phyloP scores from a whole-genome alignment of 164 flowering plant species.

The Hamamelis virginiana region DNA sequence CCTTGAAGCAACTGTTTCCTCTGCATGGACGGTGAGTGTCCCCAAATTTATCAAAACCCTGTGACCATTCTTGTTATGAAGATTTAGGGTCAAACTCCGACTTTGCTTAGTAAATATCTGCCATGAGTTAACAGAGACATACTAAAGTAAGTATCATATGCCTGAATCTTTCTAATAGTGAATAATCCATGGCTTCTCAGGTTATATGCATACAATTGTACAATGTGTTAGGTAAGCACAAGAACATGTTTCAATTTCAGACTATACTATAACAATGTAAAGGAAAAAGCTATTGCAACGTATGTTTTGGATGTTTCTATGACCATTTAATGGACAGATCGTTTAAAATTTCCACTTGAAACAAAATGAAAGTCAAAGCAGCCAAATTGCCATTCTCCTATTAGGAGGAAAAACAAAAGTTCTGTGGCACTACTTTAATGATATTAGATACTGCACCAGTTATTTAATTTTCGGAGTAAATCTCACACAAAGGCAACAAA shows the following conservation, averaged over 20 bases:
- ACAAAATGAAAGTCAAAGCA: background rate
- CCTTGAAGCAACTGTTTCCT: conserved; percentile 69
- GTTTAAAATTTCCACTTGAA: background rate
- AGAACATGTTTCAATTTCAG: background rate
- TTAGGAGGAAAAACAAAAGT: background rate
- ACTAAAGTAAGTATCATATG: background rate
- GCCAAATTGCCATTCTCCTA: background rate
- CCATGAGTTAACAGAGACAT: conserved; percentile 8
- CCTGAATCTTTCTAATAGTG: background rate
- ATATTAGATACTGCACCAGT: too few relatives aligned
- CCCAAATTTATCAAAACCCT: conserved; percentile 40
- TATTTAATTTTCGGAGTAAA: too few relatives aligned
- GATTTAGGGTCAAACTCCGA: conserved; percentile 48
- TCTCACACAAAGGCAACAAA: background rate
- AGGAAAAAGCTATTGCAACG: background rate
- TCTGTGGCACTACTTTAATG: background rate
- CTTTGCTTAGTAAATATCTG: conserved; percentile 65
- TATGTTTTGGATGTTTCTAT: background rate
- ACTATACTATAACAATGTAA: background rate
- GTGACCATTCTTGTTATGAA: conserved; percentile 29
- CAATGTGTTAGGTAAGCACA: background rate
- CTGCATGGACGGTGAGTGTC: conserved; percentile 66
- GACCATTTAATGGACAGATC: background rate
- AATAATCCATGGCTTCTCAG: background rate
- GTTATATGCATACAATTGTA: too few relatives aligned